Evolutionary conservation across 2,329 filamentous ascomycete genomes (phyloP), one percentile per base, ranked within the genome.

Genomic region (Colletotrichum tropicicola): DNA sequence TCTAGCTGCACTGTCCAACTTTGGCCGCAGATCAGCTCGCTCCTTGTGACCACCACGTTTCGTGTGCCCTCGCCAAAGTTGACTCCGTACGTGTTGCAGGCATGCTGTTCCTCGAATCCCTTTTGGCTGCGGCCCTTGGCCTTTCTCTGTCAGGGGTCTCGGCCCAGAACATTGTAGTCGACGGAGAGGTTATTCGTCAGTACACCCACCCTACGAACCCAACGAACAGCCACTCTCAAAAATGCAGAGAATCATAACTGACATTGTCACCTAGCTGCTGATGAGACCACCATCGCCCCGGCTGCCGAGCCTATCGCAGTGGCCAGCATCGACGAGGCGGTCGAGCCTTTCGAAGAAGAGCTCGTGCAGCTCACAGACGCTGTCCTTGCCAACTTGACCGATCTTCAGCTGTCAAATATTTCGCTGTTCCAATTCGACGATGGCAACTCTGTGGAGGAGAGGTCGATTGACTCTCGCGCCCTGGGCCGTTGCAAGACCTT

Each of bases 301-400:
- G 32, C 32, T 13, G 32, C 32, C 12, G 32, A 35, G 32, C 32
- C 32, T 5, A 35, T 35, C n/a, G 32, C 32, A 13, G 32, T 35
- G 32, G 32, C 9, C 12, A 6, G 32, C 3, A n/a, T 35, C 3
- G n/a, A 35, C 5, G 32, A 35, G 13, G 4, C 32, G 12, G 32
- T 35, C 32, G 12, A 35, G 12, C 13, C 32, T 5, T 35, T 35
- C 32, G 32, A 35, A 3, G 53, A 27, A 17, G 71, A 75, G 41
- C 57, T 58, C 9, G 66, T 74, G 21, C 73, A 78, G 56, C 68
- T 79, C 47, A 79, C 77, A 1, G 72, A 78, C 15, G 68, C 66
- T 4, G 71, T 73, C 3, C 61, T 79, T n/a, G 65, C 68, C 27
- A 73, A 74, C 44, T 68, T 78, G 3, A 72, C 73, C 2, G 59